Evolutionary conservation across 2,329 filamentous ascomycete species (phyloP).

Genomic region (Zasmidium angulare): DNA sequence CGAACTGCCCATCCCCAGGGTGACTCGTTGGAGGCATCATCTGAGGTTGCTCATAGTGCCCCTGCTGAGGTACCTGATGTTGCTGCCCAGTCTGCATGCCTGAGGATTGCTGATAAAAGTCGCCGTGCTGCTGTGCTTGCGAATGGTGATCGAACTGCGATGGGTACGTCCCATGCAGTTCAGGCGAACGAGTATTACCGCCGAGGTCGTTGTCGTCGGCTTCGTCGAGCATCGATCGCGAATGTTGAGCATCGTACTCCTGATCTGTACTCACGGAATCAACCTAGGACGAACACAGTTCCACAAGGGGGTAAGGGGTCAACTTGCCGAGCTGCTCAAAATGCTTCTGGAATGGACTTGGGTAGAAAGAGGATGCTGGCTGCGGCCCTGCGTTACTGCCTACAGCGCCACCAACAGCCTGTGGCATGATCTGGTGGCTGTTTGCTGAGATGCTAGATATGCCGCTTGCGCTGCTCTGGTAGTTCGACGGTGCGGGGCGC

Average conservation of each 20-base stretch:
- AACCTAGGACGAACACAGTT: slow-evolving; percentile 68
- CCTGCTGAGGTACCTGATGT: slow-evolving; percentile 13
- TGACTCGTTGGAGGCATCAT: slow-evolving; percentile 26
- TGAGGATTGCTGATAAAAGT: slow-evolving; percentile 24
- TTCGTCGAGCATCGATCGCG: slow-evolving; percentile 68
- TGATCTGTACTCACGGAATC: slow-evolving; percentile 76
- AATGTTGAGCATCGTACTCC: slow-evolving; percentile 79
- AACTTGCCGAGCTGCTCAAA: slow-evolving; percentile 94
- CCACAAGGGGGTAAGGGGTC: slow-evolving; percentile 54
- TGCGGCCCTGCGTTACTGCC: slow-evolving; percentile 33
- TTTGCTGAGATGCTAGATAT: slow-evolving; percentile 26
- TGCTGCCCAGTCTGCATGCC: slow-evolving; percentile 11
- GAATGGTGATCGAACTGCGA: slow-evolving; percentile 27
- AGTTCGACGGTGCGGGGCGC: slow-evolving; percentile 22
- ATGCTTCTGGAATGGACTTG: slow-evolving; percentile 87
- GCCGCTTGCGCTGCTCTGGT: slow-evolving; percentile 35
- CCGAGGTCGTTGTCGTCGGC: slow-evolving; percentile 28
- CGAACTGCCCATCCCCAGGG: slow-evolving; percentile 35
- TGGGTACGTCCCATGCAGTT: slow-evolving; percentile 30
- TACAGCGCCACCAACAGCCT: slow-evolving; percentile 35
- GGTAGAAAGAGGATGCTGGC: slow-evolving; percentile 64
- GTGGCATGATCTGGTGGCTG: slow-evolving; percentile 20
- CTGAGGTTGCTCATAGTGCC: slow-evolving; percentile 19
- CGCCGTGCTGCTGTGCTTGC: slow-evolving; percentile 26
- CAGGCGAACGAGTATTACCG: slow-evolving; percentile 17